Percentiles rank a stretch among this genome's conserved stretches.
phyloP scores from a whole-genome alignment of 805 yeast genomes.

The Ogataea henricii region DNA sequence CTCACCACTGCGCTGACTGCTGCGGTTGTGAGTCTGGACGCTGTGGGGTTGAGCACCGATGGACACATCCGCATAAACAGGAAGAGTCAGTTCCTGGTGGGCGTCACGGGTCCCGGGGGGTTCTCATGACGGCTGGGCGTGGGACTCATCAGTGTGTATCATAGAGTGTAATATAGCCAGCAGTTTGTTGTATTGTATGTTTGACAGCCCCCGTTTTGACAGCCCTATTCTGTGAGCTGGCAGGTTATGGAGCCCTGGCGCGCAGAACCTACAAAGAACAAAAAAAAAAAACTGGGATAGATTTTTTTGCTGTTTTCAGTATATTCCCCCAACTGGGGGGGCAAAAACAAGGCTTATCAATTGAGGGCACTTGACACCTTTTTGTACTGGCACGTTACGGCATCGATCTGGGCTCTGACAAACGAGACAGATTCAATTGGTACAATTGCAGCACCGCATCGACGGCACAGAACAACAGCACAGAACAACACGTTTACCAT shows the following conservation, averaged over 20 bases:
- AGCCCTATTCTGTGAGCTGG: not conserved
- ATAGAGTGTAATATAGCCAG: not conserved
- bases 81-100: conserved; percentile 26
- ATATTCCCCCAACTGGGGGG: not conserved
- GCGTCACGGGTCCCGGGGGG: conserved; percentile 30
- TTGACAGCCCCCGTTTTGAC: not conserved
- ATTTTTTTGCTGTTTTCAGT: conserved; percentile 2
- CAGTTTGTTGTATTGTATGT: too few species aligned
- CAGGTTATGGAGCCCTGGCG: conserved; percentile 4
- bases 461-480: too few species aligned
- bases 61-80: conserved; percentile 18
- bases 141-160: too few species aligned
- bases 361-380: too few species aligned
- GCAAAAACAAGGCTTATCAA: not conserved
- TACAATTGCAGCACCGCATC: too few species aligned
- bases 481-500: too few species aligned
- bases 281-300: not conserved
- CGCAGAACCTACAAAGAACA: too few species aligned
- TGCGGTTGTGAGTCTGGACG: conserved; percentile 13
- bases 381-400: too few species aligned
- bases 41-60: conserved; percentile 7
- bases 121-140: too few species aligned
- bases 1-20: conserved; percentile 24
- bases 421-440: too few species aligned
- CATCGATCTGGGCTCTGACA: too few species aligned